Evolutionary conservation across 2,329 filamentous ascomycete species (phyloP), one percentile per base, ranked within the genome.

Genomic region (Trichoderma sp.): DNA sequence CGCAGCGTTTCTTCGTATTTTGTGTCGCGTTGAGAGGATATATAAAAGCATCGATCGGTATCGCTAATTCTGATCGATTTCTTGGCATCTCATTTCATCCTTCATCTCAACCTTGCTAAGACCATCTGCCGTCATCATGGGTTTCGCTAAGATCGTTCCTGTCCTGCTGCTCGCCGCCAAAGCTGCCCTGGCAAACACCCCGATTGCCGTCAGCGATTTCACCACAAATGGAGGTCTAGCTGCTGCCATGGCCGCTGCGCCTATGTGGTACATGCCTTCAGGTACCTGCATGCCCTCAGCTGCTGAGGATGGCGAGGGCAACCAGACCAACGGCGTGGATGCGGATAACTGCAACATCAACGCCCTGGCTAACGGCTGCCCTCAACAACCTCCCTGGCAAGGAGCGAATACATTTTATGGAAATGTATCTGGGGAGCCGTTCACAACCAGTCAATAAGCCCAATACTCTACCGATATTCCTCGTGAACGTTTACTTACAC

Each of bases 271-370:
- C 58, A 72, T 74, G 72, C 32, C 73, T 2, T 74, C 73, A 9
- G 72, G 73, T 24, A 75, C 74, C 12, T 75, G 74, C 53, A 74
- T 75, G 74, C 71, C 74, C 14, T 75, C 73, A 1, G 74, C 74
- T n/a, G 74, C 74, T 9, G 73, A 75, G 34, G 72, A 74, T 64
- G 74, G 74, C 4, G 28, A 73, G 15, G 70, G 73, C 24, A 56
- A 74, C 53, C 73, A 75, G 56, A 75, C 73, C 21, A 70, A 75
- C 65, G 74, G 74, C 32, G 70, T 74, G n/a, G 70, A 71, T 7
- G 8, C 71, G 9, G 74, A 74, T 36, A 73, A 74, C 58, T 74
- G 73, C 66, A 74, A 74, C 66, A 74, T 72, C 60, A 68, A 64
- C 5, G 71, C 72, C 18, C 71, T 74, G 3, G n/a, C 51, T 18